Conservation (phyloP, 805 yeast genomes). For the Nakazawaea ambrosiae region DNA sequence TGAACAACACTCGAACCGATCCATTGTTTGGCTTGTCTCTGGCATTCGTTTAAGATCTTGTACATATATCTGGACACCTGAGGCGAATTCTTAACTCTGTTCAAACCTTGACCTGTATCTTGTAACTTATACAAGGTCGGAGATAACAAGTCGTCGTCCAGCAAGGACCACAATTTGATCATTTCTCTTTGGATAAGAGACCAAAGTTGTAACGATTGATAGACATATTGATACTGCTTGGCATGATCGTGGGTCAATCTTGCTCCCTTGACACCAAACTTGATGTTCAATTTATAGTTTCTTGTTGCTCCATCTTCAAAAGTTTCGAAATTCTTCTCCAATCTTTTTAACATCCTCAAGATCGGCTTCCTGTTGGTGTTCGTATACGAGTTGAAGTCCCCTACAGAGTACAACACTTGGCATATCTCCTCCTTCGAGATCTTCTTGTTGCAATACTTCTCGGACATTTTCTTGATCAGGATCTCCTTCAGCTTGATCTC, state of each 20-base stretch:
- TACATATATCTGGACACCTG: constrained; percentile 64
- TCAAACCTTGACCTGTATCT: constrained; percentile 78
- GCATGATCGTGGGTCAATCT: constrained; percentile 67
- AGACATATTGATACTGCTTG: constrained; percentile 67
- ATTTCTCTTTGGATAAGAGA: constrained; percentile 71
- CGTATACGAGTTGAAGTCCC: constrained; percentile 70
- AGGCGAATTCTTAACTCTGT: constrained; percentile 72
- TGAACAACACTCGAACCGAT: constrained; percentile 78
- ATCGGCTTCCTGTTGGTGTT: constrained; percentile 66
- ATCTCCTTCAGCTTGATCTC: constrained; percentile 60
- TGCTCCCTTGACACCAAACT: constrained; percentile 61
- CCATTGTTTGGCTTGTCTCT: constrained; percentile 58
- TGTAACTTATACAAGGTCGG: constrained; percentile 48
- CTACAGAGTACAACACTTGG: constrained; percentile 68
- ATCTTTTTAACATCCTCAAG: constrained; percentile 47
- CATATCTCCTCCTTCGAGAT: constrained; percentile 56
- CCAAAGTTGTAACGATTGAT: constrained; percentile 72
- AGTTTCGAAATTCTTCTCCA: constrained; percentile 33
- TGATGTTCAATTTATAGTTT: constrained; percentile 49
- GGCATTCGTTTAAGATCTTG: constrained; percentile 57
- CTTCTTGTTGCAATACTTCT: constrained; percentile 35
- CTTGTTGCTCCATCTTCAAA: constrained; percentile 38
- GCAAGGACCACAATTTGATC: constrained; percentile 70
- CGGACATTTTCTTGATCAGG: constrained; percentile 57
- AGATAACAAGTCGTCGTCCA: constrained; percentile 64